Conservation (phyloP, 257 asterid species). For the Plantago major region DNA sequence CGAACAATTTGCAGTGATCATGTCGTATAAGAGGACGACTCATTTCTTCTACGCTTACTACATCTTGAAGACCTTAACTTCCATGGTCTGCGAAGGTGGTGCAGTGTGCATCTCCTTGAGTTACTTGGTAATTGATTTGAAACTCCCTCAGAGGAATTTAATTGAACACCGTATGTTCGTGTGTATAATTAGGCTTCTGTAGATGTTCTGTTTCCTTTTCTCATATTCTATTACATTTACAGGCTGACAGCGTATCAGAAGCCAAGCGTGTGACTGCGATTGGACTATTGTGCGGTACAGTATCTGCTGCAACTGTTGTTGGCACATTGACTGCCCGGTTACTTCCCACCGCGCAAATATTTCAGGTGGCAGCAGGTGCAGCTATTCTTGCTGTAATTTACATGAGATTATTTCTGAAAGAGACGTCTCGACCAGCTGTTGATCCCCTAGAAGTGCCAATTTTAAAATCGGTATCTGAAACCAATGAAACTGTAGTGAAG, state of each 20-base stretch:
- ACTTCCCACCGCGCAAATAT: slow-evolving; percentile 36
- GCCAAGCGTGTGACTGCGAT: slow-evolving; percentile 44
- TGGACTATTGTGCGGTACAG: slow-evolving; percentile 34
- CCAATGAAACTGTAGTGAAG: neutral
- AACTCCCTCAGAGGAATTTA: neutral
- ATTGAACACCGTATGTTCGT: neutral
- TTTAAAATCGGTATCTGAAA: neutral
- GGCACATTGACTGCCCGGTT: slow-evolving; percentile 41
- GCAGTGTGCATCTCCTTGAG: slow-evolving; percentile 36
- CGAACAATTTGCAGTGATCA: slow-evolving; percentile 18
- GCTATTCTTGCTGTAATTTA: slow-evolving; percentile 31
- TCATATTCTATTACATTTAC: neutral
- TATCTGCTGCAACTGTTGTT: slow-evolving; percentile 31
- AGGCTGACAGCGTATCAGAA: slow-evolving; percentile 40
- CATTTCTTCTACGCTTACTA: slow-evolving; percentile 38
- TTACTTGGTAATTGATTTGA: slow-evolving; percentile 27
- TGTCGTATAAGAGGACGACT: slow-evolving; percentile 33
- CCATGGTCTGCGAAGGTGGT: slow-evolving; percentile 33
- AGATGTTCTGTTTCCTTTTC: neutral
- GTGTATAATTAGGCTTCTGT: neutral
- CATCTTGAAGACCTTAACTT: slow-evolving; percentile 33
- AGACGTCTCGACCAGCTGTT: neutral
- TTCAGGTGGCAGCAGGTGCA: slow-evolving; percentile 37
- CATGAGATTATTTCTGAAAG: slow-evolving; percentile 30
- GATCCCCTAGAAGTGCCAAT: slow-evolving; percentile 21